Evolutionary conservation across 1,139 yeast genomes (phyloP).

Genomic region (Suhomyces wounanorum): DNA sequence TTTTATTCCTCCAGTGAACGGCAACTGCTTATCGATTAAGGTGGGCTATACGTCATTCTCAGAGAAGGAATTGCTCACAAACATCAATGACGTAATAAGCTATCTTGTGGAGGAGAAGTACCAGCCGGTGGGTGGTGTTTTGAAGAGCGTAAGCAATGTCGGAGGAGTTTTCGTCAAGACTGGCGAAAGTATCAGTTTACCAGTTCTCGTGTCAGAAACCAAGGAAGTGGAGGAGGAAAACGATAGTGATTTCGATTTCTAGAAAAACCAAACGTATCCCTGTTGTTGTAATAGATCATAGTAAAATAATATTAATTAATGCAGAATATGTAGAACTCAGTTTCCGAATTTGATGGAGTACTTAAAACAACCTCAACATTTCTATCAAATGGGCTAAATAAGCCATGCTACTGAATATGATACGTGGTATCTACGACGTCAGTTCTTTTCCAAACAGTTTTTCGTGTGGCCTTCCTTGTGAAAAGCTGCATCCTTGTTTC

Average conservation of each 20-base stretch:
- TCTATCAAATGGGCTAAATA: too few relatives aligned
- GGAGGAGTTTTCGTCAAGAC: constrained; percentile 61
- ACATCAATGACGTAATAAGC: constrained; percentile 55
- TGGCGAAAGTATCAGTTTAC: constrained; percentile 62
- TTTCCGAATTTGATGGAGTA: too few relatives aligned
- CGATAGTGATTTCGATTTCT: constrained; percentile 36
- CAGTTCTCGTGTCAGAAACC: constrained; percentile 27
- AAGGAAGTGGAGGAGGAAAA: constrained; percentile 20
- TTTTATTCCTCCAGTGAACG: constrained; percentile 61
- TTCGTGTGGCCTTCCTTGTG: too few relatives aligned
- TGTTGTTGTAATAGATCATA: background rate
- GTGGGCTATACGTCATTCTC: constrained; percentile 56
- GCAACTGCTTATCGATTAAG: constrained; percentile 50
- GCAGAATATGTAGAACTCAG: background rate
- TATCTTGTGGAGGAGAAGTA: constrained; percentile 51
- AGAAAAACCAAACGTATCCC: background rate
- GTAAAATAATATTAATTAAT: background rate
- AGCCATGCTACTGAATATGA: too few relatives aligned
- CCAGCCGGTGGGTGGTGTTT: constrained; percentile 61
- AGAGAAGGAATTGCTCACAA: constrained; percentile 45
- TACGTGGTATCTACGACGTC: too few relatives aligned
- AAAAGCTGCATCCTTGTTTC: too few relatives aligned
- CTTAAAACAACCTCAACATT: too few relatives aligned
- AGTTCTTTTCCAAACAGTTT: too few relatives aligned
- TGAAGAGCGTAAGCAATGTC: constrained; percentile 44